A percentile compares a stretch with the other conserved stretches of the same genome.
Conservation (phyloP, 192 early-diverging fungal species). For the Funneliformis mosseae region DNA sequence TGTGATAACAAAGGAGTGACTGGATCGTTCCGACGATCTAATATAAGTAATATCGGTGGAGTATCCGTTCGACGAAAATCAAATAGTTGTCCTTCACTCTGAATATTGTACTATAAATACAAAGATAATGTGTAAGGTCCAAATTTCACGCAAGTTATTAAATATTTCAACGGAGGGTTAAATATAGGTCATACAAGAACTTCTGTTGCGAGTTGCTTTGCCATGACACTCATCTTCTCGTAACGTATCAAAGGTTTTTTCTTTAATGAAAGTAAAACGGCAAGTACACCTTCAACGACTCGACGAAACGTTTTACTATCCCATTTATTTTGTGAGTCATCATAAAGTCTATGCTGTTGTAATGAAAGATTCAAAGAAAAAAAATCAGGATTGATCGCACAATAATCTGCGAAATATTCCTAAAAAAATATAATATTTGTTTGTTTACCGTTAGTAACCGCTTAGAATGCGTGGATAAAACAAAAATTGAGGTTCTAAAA, state of each 20-base stretch:
- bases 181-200: constrained; percentile 57
- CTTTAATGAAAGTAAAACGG: constrained; percentile 82
- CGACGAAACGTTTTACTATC: constrained; percentile 75
- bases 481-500: neutral
- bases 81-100: constrained; percentile 73
- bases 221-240: constrained; percentile 80
- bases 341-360: constrained; percentile 67
- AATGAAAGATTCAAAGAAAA: constrained; percentile 76
- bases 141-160: neutral
- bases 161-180: neutral
- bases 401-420: constrained; percentile 94
- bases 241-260: constrained; percentile 93
- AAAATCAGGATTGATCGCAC: constrained; percentile 79
- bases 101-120: constrained; percentile 68
- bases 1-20: constrained; percentile 92
- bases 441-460: neutral
- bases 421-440: no score
- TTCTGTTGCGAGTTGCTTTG: constrained; percentile 80
- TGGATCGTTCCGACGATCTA: constrained; percentile 95
- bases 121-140: neutral
- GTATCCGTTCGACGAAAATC: constrained; percentile 79
- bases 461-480: neutral
- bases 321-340: constrained; percentile 75
- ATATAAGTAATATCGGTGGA: constrained; percentile 83
- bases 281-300: constrained; percentile 74